Percentiles rank a stretch among this genome's conserved stretches.
These are phyloP conservation scores for Saccharomyces pastorianus DNA, from an alignment of 1,139 yeast species.

Conservation along the genomic window DNA sequence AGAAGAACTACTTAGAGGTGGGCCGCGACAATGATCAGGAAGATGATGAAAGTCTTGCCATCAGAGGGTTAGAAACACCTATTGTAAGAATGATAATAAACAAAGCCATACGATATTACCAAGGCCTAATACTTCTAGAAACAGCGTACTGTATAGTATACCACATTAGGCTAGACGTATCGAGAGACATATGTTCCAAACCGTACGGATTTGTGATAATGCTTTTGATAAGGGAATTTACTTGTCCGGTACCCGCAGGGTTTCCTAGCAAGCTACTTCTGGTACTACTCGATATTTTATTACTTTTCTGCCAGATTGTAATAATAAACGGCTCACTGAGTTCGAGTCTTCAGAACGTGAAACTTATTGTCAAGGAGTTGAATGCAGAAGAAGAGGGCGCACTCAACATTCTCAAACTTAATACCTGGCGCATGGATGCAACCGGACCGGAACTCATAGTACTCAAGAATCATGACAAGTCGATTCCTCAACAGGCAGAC, in stretches of 20 bases:
- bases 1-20: neutral
- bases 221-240: neutral
- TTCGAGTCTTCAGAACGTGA: neutral
- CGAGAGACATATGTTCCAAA: neutral
- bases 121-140: neutral
- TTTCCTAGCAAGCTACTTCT: neutral
- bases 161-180: neutral
- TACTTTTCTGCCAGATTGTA: neutral
- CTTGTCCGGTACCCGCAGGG: neutral
- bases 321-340: neutral
- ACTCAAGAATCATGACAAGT: neutral
- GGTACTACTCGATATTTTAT: neutral
- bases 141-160: conserved; percentile 1
- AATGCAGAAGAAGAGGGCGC: neutral
- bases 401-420: neutral
- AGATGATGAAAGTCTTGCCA: neutral
- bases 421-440: neutral
- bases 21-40: neutral
- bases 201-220: neutral
- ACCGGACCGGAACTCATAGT: neutral
- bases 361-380: neutral
- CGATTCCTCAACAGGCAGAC: neutral
- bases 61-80: neutral
- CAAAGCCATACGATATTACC: conserved; percentile 2
- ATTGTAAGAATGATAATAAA: conserved; percentile 1